phyloP scores from a whole-genome alignment of 1,284 basidiomycete species.

The Apiotrichum akiyoshidainum region DNA sequence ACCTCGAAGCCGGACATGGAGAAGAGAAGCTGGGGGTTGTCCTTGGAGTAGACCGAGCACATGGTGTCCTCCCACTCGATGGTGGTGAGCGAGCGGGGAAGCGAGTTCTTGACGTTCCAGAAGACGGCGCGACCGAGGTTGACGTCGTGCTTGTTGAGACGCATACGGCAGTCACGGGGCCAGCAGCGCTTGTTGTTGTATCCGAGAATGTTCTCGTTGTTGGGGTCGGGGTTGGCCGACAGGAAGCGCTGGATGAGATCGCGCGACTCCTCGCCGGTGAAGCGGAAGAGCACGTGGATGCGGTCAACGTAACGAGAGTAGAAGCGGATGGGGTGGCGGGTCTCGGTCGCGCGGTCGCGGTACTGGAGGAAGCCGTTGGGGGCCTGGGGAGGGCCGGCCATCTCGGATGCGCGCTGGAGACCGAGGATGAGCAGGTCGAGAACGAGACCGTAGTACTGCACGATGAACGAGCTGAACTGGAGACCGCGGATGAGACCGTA shows the following conservation, averaged over 20 bases:
- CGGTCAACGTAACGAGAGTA: conserved; percentile 93
- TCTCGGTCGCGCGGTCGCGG: conserved; percentile 87
- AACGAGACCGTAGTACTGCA: conserved; percentile 92
- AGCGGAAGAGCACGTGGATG: conserved; percentile 93
- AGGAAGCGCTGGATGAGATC: conserved; percentile 98
- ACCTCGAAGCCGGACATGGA: conserved; percentile 98
- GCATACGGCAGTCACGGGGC: conserved; percentile 98
- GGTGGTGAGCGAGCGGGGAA: conserved; percentile 92
- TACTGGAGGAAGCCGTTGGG: conserved; percentile 97
- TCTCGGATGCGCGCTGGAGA: conserved; percentile 88
- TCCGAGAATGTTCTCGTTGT: conserved; percentile 97
- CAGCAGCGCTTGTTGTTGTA: conserved; percentile 99
- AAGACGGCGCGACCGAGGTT: conserved; percentile 97
- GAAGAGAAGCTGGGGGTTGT: conserved; percentile 97
- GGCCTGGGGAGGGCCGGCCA: conserved; percentile 91
- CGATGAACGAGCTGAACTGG: conserved; percentile 94
- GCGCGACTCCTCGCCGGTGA: conserved; percentile 95
- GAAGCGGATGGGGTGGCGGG: conserved; percentile 86
- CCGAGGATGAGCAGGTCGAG: conserved; percentile 90
- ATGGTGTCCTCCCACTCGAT: conserved; percentile 99
- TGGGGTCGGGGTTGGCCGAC: conserved; percentile 94
- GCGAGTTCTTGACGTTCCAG: conserved; percentile 98
- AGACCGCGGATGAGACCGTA: conserved; percentile 85
- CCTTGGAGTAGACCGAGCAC: conserved; percentile 92
- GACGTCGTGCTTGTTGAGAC: conserved; percentile 98